phyloP scores from a whole-genome alignment of 139 green algal species.

The Edaphochlamys debaryana region DNA sequence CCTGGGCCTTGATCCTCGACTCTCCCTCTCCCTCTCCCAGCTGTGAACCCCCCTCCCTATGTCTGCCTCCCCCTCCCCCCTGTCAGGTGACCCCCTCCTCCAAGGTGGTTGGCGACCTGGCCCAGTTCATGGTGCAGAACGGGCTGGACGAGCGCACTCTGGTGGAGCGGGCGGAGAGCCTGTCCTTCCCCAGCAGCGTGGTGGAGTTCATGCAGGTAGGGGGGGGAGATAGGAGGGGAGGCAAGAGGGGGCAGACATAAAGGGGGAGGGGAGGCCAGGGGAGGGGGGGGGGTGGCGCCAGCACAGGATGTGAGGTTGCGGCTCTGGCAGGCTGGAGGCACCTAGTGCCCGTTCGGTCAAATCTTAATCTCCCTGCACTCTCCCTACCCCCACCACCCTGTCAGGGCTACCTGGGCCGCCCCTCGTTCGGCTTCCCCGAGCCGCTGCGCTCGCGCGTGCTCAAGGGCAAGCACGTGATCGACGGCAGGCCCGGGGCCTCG shows the following conservation, averaged over 20 bases:
- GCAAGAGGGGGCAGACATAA: no score
- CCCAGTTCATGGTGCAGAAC: constrained; percentile 97
- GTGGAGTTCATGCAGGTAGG: no score
- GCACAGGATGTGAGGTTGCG: no score
- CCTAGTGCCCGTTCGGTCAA: no score
- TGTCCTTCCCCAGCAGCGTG: constrained; percentile 86
- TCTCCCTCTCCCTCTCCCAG: background rate
- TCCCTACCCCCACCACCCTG: background rate
- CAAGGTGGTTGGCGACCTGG: constrained; percentile 90
- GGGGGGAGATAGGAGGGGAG: no score
- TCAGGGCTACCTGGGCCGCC: constrained; percentile 77
- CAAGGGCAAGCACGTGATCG: constrained; percentile 77
- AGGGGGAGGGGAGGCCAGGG: constrained; percentile 34
- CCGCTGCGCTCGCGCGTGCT: constrained; percentile 79
- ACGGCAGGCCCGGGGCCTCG: constrained; percentile 79
- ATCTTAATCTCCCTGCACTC: no score
- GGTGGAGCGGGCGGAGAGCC: constrained; percentile 79
- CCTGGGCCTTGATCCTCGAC: no score
- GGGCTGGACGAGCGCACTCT: constrained; percentile 81
- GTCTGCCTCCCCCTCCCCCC: background rate
- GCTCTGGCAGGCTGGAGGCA: no score
- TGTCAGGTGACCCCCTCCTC: constrained; percentile 55
- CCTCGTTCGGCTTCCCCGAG: constrained; percentile 88
- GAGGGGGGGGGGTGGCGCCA: background rate
- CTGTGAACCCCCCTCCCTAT: background rate